phyloP scores from a whole-genome alignment of 2,329 filamentous ascomycete species.

The Xylaria sp. region DNA sequence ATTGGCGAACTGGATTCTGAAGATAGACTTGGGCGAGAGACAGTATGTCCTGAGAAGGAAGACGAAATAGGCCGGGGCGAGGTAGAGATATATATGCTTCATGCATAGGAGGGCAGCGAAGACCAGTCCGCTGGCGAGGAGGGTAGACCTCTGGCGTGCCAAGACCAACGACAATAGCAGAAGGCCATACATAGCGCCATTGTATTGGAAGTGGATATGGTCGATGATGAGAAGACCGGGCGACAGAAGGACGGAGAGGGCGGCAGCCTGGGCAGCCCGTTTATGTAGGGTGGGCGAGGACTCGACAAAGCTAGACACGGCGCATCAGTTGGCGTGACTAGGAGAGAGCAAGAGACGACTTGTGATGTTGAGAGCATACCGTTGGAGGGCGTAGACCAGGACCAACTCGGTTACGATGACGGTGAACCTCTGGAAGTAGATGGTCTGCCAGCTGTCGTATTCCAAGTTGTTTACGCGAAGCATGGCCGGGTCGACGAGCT shows the following conservation, averaged over 20 bases:
- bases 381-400: slow-evolving; percentile 82
- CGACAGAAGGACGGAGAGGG: slow-evolving; percentile 88
- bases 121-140: slow-evolving; percentile 80
- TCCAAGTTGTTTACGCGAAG: slow-evolving; percentile 80
- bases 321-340: slow-evolving; percentile 29
- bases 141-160: slow-evolving; percentile 77
- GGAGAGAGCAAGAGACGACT: slow-evolving; percentile 12
- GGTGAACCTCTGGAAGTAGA: slow-evolving; percentile 91
- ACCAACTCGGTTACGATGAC: slow-evolving; percentile 88
- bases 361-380: slow-evolving; percentile 60
- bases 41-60: slow-evolving; percentile 92
- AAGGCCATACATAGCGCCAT: slow-evolving; percentile 94
- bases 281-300: slow-evolving; percentile 73
- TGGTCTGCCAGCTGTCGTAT: slow-evolving; percentile 91
- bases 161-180: slow-evolving; percentile 87
- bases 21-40: slow-evolving; percentile 78
- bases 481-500: slow-evolving; percentile 82
- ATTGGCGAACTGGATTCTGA: slow-evolving; percentile 80
- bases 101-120: slow-evolving; percentile 90
- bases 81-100: slow-evolving; percentile 98
- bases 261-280: slow-evolving; percentile 83
- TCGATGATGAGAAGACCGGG: slow-evolving; percentile 96
- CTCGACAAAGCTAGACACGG: slow-evolving; percentile 72
- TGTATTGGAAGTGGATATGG: slow-evolving; percentile 98
- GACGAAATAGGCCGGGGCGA: slow-evolving; percentile 95